Evolutionary conservation across 208 protist species (phyloP).

Genomic region (Sergeia podlipaevii): DNA sequence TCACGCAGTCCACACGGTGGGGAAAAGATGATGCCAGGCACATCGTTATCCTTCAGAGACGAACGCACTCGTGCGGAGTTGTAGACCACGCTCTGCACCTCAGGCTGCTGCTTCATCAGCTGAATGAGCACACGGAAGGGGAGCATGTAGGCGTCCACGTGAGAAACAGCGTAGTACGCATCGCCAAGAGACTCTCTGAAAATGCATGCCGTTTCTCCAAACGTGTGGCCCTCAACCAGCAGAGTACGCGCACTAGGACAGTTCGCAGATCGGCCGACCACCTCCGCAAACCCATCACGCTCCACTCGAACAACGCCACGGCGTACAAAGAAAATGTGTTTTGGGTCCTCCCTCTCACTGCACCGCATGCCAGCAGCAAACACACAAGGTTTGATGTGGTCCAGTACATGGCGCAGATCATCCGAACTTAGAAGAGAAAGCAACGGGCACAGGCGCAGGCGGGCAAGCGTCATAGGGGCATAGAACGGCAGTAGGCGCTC

Average conservation of each 20-base stretch:
- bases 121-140: slow-evolving; percentile 70
- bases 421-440: slow-evolving; percentile 39
- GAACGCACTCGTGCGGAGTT: slow-evolving; percentile 38
- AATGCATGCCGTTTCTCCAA: slow-evolving; percentile 73
- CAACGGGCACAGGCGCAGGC: slow-evolving; percentile 68
- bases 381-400: slow-evolving; percentile 54
- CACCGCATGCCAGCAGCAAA: slow-evolving; percentile 67
- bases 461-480: slow-evolving; percentile 45
- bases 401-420: slow-evolving; percentile 46
- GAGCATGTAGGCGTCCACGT: slow-evolving; percentile 77
- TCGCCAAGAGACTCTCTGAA: slow-evolving; percentile 57
- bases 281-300: slow-evolving; percentile 24
- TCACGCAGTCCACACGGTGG: slow-evolving; percentile 16
- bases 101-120: slow-evolving; percentile 74
- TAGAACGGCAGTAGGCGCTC: slow-evolving; percentile 58
- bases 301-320: slow-evolving; percentile 66
- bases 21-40: slow-evolving; percentile 38
- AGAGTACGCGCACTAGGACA: too few species aligned
- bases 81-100: slow-evolving; percentile 52
- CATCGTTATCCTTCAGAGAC: slow-evolving; percentile 37
- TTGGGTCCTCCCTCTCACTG: slow-evolving; percentile 30
- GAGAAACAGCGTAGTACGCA: slow-evolving; percentile 50
- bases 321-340: slow-evolving; percentile 76
- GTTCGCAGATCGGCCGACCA: slow-evolving; percentile 13
- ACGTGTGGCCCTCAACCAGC: slow-evolving; percentile 77